A percentile compares a stretch with the other conserved stretches of the same genome.
Evolutionary conservation across 371 early-diverging fungal species (phyloP).

Genomic region (Apophysomyces trapeziformis): DNA sequence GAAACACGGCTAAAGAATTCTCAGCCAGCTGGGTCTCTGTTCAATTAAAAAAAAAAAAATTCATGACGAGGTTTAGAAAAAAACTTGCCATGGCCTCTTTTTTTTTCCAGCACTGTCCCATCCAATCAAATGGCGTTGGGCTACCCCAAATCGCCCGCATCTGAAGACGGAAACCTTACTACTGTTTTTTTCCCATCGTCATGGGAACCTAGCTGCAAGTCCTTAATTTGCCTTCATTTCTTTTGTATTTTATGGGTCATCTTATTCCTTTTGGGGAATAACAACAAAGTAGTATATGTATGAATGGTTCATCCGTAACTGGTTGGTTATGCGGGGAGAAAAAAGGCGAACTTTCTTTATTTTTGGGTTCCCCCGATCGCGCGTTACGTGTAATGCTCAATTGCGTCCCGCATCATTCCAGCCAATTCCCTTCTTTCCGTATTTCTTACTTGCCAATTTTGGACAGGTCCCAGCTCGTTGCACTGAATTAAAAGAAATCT

Average conservation of each 20-base stretch:
- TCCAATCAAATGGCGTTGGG: slow-evolving; percentile 13
- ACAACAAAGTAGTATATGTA: no score
- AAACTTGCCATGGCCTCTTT: not conserved
- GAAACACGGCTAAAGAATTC: slow-evolving; percentile 2
- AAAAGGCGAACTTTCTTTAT: not conserved
- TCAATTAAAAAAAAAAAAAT: not conserved
- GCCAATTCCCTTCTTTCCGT: not conserved
- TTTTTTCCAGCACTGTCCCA: slow-evolving; percentile 11
- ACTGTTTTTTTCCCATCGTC: not conserved
- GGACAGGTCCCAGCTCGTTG: slow-evolving; percentile 1
- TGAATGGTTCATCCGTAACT: not conserved
- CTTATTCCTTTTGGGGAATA: no score
- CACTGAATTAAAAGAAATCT: not conserved
- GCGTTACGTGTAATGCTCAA: not conserved
- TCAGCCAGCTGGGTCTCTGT: not conserved
- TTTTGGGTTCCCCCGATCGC: not conserved
- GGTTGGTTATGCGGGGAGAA: not conserved
- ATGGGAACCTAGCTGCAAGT: no score
- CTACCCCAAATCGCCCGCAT: slow-evolving; percentile 12
- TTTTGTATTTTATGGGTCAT: no score
- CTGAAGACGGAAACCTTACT: not conserved
- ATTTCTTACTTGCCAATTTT: not conserved
- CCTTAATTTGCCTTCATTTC: no score
- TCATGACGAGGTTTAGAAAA: slow-evolving; percentile 2
- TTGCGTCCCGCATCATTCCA: not conserved